A percentile compares a stretch with the other conserved stretches of the same genome.
Conservation (phyloP, 2,329 filamentous ascomycete genomes). For the Penicillium verrucosum region DNA sequence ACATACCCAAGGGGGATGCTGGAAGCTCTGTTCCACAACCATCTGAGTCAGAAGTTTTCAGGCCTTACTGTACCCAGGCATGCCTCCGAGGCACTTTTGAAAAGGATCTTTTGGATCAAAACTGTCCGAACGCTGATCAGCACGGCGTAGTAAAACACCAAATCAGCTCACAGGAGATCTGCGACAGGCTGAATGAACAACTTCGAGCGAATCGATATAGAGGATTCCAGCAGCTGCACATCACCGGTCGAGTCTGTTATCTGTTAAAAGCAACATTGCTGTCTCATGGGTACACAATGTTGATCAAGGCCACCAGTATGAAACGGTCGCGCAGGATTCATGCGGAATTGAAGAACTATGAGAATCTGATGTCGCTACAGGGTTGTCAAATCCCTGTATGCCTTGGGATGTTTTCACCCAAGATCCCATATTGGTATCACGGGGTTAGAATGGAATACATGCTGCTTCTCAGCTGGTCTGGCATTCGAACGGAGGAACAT, state of each 20-base stretch:
- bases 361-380: slow-evolving; percentile 19
- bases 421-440: slow-evolving; percentile 25
- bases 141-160: slow-evolving; percentile 31
- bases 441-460: slow-evolving; percentile 21
- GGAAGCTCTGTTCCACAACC: too few relatives aligned
- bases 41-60: background rate
- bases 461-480: slow-evolving; percentile 22
- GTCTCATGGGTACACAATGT: slow-evolving; percentile 28
- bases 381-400: slow-evolving; percentile 27
- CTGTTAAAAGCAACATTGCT: slow-evolving; percentile 29
- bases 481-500: slow-evolving; percentile 7
- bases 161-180: slow-evolving; percentile 20
- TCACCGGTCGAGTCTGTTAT: slow-evolving; percentile 26
- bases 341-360: slow-evolving; percentile 26
- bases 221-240: slow-evolving; percentile 25
- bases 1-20: slow-evolving; percentile 1
- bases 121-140: slow-evolving; percentile 34
- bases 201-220: slow-evolving; percentile 15
- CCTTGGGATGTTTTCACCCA: slow-evolving; percentile 22
- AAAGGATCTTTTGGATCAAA: slow-evolving; percentile 20
- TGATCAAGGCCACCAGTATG: slow-evolving; percentile 26
- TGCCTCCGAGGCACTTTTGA: slow-evolving; percentile 23
- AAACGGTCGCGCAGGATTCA: slow-evolving; percentile 20
- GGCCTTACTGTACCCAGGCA: slow-evolving; percentile 22
- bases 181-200: slow-evolving; percentile 16